Evolutionary conservation across 2,329 filamentous ascomycete species (phyloP), one percentile per base, ranked within the genome.

Genomic region (Sordariomycetes sp.): DNA sequence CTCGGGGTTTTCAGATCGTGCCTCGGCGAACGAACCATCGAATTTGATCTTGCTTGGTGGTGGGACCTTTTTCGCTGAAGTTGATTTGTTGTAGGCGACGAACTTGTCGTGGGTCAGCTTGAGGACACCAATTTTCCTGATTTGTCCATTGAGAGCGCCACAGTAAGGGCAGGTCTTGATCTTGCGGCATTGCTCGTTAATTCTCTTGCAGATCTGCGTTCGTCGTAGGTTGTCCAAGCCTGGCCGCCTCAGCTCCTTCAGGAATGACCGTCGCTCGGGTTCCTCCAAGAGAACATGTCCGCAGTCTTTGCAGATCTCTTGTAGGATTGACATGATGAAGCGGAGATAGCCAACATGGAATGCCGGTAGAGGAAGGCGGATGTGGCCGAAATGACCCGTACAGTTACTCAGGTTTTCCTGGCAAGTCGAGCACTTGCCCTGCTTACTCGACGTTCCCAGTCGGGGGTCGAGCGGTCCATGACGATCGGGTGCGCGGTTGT

Each of bases 321-420:
- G 88, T 17, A 98, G 70, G 36, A 94, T 88, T 29, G 80, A 81
- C 53, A 94, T 90, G 43, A 92, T 86, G 55, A 93, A 87, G 54
- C 87, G 92, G 48, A 98, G 75, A 54, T 95, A 98, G 24, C 92
- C 92, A 44, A 96, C 87, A 54, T 98, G 92, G 52, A 96, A 96
- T 28, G 83, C 86, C 4, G 92, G 92, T 33, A 98, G 68, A 2
- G 90, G 86, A 11, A 98, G 74, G 49, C 85, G 79, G 48, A 98
- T 83, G 59, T 95, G 82, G 30, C 92, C 92, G 51, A 96, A 98
- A 58, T 98, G 92, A 10, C 92, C 92, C 46, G 86, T 92, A 58
- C 92, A 98, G 44, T 82, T 78, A 48, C 86, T 75, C 20, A 96
- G 67, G 12, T 78, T 72, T 51, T 88, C 77, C 31, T 84, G 77